Conservation (phyloP, 2,329 filamentous ascomycete species). For the Ampelomyces quisqualis region DNA sequence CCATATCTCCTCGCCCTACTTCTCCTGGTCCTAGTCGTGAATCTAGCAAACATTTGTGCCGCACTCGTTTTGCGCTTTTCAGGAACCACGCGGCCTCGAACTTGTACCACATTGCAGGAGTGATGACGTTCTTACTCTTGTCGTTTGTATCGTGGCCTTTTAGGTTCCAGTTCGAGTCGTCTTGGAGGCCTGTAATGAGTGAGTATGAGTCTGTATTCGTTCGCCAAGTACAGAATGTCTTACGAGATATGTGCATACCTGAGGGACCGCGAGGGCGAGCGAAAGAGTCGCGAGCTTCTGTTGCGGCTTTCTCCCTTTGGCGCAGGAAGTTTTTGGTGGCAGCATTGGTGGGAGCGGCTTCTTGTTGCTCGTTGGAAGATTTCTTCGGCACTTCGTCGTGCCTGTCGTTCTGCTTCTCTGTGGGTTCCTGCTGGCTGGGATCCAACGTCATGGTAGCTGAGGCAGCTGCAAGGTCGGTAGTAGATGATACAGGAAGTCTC, state of each 20-base stretch:
- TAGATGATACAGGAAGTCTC: background rate
- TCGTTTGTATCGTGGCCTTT: background rate
- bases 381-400: too few relatives aligned
- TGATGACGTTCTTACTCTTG: background rate
- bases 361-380: too few relatives aligned
- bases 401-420: too few relatives aligned
- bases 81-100: background rate
- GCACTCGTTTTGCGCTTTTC: too few relatives aligned
- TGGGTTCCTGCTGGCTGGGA: background rate
- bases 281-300: too few relatives aligned
- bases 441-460: background rate
- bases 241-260: background rate
- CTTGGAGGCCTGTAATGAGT: background rate
- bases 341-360: background rate
- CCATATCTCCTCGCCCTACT: too few relatives aligned
- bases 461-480: background rate
- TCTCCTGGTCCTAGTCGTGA: too few relatives aligned
- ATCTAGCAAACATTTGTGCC: too few relatives aligned
- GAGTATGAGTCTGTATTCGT: background rate
- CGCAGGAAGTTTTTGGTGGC: too few relatives aligned
- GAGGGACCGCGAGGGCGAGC: too few relatives aligned
- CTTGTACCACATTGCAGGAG: background rate
- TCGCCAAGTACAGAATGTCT: background rate
- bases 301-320: too few relatives aligned
- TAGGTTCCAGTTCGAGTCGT: conserved; percentile 1